Percentiles rank a stretch among this genome's conserved stretches.
These are phyloP conservation scores for Tolypocladium inflatum DNA, from an alignment of 2,329 filamentous ascomycete species.

Conservation along the genomic window DNA sequence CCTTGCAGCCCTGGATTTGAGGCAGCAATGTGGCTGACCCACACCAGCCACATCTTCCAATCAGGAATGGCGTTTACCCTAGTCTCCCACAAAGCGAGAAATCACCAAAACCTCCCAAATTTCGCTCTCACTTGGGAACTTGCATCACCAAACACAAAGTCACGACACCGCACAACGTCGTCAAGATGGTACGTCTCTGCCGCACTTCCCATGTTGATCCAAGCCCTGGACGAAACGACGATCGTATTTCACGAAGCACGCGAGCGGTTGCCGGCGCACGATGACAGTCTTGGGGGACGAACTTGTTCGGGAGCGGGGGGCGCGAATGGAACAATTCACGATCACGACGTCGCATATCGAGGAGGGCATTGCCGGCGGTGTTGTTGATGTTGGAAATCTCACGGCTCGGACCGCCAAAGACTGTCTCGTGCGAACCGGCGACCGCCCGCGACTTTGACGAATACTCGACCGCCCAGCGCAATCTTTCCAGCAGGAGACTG, in stretches of 20 bases:
- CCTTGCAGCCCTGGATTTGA: constrained; percentile 1
- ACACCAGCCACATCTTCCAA: constrained; percentile 17
- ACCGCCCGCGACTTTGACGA: constrained; percentile 4
- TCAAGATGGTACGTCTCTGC: constrained; percentile 37
- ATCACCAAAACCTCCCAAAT: constrained; percentile 33
- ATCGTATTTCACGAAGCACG: constrained; percentile 5
- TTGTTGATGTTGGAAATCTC: neutral
- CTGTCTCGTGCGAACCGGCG: constrained; percentile 9
- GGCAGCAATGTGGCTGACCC: constrained; percentile 1
- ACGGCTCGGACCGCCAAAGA: constrained; percentile 1
- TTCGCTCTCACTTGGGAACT: constrained; percentile 23
- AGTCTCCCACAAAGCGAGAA: constrained; percentile 35
- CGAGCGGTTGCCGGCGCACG: constrained; percentile 16
- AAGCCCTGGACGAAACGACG: constrained; percentile 3
- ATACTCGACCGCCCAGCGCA: neutral
- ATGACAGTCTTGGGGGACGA: constrained; percentile 17
- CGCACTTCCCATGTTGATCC: constrained; percentile 6
- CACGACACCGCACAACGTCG: constrained; percentile 34
- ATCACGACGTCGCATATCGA: neutral
- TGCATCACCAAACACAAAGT: constrained; percentile 31
- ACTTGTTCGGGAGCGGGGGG: neutral
- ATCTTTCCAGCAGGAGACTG: constrained; percentile 11
- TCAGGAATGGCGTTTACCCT: constrained; percentile 26
- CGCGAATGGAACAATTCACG: neutral
- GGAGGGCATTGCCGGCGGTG: neutral